These are phyloP conservation scores for Blastobotrys robertii DNA, from an alignment of 805 yeast genomes.

Conservation along the genomic window DNA sequence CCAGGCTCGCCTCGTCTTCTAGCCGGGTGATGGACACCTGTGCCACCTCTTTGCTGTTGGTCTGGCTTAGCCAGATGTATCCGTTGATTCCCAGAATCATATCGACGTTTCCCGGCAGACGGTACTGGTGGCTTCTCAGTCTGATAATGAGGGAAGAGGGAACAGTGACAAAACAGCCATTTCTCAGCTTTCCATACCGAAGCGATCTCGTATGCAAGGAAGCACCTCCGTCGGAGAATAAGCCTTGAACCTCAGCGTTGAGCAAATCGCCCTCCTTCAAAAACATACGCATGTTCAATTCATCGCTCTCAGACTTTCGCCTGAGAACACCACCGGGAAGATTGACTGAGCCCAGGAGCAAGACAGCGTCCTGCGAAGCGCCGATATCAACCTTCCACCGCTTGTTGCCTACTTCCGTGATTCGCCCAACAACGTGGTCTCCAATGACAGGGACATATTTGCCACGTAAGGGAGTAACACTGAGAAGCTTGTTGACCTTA, in stretches of 20 bases:
- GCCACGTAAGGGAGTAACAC: constrained; percentile 80
- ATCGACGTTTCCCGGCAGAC: constrained; percentile 89
- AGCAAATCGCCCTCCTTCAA: constrained; percentile 92
- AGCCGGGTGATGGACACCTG: constrained; percentile 64
- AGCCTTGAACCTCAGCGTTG: constrained; percentile 90
- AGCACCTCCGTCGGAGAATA: constrained; percentile 85
- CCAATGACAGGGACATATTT: constrained; percentile 92
- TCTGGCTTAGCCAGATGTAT: constrained; percentile 80
- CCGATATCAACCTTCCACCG: constrained; percentile 98
- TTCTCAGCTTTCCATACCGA: constrained; percentile 89
- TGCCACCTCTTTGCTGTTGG: constrained; percentile 28
- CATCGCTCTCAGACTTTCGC: constrained; percentile 91
- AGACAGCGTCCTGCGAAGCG: constrained; percentile 82
- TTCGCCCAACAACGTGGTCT: constrained; percentile 89
- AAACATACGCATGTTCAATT: constrained; percentile 88
- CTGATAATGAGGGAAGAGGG: constrained; percentile 78
- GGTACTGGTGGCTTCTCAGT: constrained; percentile 78
- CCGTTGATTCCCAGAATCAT: constrained; percentile 92
- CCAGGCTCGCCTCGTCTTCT: constrained; percentile 84
- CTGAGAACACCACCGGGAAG: constrained; percentile 95
- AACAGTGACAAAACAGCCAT: constrained; percentile 73
- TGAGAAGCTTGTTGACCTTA: constrained; percentile 74
- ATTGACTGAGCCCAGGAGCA: constrained; percentile 91
- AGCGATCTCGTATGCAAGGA: constrained; percentile 91
- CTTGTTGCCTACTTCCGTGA: constrained; percentile 86